Conservation (phyloP, 495 filamentous ascomycete genomes). For the Achaetomiella virescens region DNA sequence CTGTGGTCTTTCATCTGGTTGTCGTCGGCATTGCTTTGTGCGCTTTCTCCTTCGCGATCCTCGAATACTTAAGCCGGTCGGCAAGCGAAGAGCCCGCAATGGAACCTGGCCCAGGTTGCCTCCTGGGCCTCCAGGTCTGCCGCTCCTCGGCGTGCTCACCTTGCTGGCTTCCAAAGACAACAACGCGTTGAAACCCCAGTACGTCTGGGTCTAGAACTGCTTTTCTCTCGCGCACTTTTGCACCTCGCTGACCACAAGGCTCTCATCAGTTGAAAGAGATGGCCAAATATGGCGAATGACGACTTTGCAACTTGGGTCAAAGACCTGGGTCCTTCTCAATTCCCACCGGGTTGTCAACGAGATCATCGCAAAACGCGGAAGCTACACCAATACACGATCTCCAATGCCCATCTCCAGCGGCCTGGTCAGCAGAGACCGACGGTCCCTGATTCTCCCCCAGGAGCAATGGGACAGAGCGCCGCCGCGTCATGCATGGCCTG, state of each 20-base stretch:
- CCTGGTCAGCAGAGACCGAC: constrained; percentile 23
- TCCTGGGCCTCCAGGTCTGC: too few relatives aligned
- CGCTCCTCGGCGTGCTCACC: too few relatives aligned
- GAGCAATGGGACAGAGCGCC: constrained; percentile 23
- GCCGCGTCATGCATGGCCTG: constrained; percentile 39
- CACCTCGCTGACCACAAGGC: neutral
- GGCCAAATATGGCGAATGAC: constrained; percentile 19
- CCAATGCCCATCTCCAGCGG: constrained; percentile 23
- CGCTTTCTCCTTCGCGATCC: too few relatives aligned
- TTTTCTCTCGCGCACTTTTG: too few relatives aligned
- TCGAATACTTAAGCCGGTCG: too few relatives aligned
- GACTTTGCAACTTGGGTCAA: constrained; percentile 22
- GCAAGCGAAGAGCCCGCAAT: too few relatives aligned
- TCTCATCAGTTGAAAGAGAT: neutral
- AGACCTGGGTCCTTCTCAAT: constrained; percentile 33
- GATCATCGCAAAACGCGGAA: constrained; percentile 29
- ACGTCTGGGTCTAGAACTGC: too few relatives aligned
- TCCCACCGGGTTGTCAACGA: constrained; percentile 29
- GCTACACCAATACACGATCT: constrained; percentile 25
- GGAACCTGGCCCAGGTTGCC: too few relatives aligned
- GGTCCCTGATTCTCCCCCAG: constrained; percentile 27
- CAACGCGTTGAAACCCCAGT: too few relatives aligned
- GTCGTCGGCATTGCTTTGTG: too few relatives aligned
- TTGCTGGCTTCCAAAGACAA: too few relatives aligned
- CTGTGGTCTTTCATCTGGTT: too few relatives aligned